phyloP scores from a whole-genome alignment of 2,329 filamentous ascomycete genomes.

The Gnomoniopsis smithogilvyi region DNA sequence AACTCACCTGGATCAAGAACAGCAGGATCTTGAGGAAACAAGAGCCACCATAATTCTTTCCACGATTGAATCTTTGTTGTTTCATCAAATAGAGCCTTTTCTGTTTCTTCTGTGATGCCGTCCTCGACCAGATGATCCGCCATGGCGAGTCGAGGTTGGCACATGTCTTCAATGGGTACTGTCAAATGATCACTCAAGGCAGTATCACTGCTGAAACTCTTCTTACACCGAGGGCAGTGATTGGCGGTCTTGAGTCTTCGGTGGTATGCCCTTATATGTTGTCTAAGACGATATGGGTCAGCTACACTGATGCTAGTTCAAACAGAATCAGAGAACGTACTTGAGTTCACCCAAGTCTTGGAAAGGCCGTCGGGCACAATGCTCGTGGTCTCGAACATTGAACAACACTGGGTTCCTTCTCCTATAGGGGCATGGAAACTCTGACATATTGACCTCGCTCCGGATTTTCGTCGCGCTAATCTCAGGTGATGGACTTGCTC shows the following conservation, averaged over 20 bases:
- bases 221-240: constrained; percentile 15
- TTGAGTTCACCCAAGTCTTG: constrained; percentile 11
- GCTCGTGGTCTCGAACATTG: constrained; percentile 17
- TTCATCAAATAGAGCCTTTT: constrained; percentile 4
- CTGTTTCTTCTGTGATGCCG: constrained; percentile 13
- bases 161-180: constrained; percentile 16
- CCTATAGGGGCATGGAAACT: constrained; percentile 15
- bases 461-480: not conserved
- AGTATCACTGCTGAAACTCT: not conserved
- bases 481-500: not conserved
- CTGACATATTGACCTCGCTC: not conserved
- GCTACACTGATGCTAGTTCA: not conserved
- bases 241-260: not conserved
- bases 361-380: constrained; percentile 13
- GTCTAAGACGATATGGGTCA: constrained; percentile 1
- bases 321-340: not conserved
- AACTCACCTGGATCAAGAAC: constrained; percentile 12
- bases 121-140: not conserved
- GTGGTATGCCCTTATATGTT: constrained; percentile 10
- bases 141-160: not conserved
- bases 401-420: constrained; percentile 13
- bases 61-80: constrained; percentile 5
- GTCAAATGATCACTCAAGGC: constrained; percentile 11
- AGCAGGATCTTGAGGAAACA: constrained; percentile 12
- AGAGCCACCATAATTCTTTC: constrained; percentile 12